Evolutionary conservation across 495 filamentous ascomycete species (phyloP), one percentile per base, ranked within the genome.

Genomic region (Tuber calosporum): DNA sequence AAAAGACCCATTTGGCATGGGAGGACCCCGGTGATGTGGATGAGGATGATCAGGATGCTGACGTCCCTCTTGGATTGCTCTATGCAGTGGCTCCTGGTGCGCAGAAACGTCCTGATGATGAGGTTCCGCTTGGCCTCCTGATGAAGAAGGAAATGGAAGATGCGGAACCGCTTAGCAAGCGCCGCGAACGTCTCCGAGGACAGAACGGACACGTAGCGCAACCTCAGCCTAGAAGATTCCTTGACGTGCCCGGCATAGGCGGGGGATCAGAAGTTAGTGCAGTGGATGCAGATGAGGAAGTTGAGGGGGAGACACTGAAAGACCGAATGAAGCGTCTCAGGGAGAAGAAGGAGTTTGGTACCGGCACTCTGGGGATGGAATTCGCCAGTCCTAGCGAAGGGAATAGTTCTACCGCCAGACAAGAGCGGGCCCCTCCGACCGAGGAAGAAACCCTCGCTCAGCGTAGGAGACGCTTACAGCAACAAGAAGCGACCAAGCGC

Each of bases 371-470:
- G 77, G 88, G 92, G n/a, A 85, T 87, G 58, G 92, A 96, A 73
- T 85, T 97, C 48, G 83, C 96, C 73, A 87, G 87, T 69, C 89
- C 93, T 80, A 86, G 95, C 76, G 89, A 89, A 66, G 86, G 85
- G 3, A 82, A 87, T 53, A 82, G 83, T 9, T 82, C 84, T 26
- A 81, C 82, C 5, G 70, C 80, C 34, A 79, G 79, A 67, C 74
- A 74, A 38, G 76, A 78, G 17, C 78, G 78, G 67, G 69, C 81
- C 20, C 82, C 80, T 2, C 82, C 84, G 8, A 91, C 90, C 73
- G 86, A 87, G 71, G 92, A 97, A 75, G 94, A 99, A 81, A 97
- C 94, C 0, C 87, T 99, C 3, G 95, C 89, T 19, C 93, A 98
- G 80, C 89, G 94, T 11, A 89, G 93, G 5, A 88, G 86, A 73